Evolutionary conservation across 2,329 filamentous ascomycete genomes (phyloP).

Genomic region (Fusarium globosum): DNA sequence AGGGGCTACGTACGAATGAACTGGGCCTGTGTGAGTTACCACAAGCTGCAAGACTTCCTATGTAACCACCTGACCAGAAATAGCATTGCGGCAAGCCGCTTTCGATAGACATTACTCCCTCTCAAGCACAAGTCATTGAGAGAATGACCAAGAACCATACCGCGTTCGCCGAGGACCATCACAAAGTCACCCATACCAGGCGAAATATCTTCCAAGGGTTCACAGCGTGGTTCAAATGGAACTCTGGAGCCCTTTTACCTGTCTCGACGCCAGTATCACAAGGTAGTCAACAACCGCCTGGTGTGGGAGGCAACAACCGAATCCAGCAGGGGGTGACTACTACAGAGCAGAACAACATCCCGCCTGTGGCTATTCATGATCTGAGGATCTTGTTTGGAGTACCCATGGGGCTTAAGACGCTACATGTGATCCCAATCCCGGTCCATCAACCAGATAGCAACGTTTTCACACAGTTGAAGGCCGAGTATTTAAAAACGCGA

Average conservation of each 20-base stretch:
- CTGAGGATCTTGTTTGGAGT: conserved; percentile 10
- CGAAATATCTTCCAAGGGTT: not conserved
- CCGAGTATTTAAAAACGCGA: conserved; percentile 3
- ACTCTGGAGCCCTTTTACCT: not conserved
- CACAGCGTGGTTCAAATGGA: not conserved
- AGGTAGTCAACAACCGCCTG: not conserved
- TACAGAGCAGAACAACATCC: not conserved
- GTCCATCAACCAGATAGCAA: not conserved
- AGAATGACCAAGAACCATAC: not conserved
- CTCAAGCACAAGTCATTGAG: not conserved
- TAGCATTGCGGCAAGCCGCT: conserved; percentile 2
- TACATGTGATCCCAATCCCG: not conserved
- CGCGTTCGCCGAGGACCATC: not conserved
- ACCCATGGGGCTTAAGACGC: conserved; percentile 1
- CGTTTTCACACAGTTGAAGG: not conserved
- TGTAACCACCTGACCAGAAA: not conserved
- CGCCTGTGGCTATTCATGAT: not conserved
- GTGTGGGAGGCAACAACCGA: not conserved
- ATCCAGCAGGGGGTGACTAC: not conserved
- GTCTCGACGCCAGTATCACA: not conserved
- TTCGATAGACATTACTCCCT: not conserved
- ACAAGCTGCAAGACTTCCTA: too few relatives aligned
- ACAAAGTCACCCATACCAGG: not conserved
- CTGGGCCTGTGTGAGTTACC: conserved; percentile 1
- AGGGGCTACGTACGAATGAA: conserved; percentile 1